These are phyloP conservation scores for Globisporangium megalacanthum DNA, from an alignment of 352 stramenopile genomes.

Conservation along the genomic window DNA sequence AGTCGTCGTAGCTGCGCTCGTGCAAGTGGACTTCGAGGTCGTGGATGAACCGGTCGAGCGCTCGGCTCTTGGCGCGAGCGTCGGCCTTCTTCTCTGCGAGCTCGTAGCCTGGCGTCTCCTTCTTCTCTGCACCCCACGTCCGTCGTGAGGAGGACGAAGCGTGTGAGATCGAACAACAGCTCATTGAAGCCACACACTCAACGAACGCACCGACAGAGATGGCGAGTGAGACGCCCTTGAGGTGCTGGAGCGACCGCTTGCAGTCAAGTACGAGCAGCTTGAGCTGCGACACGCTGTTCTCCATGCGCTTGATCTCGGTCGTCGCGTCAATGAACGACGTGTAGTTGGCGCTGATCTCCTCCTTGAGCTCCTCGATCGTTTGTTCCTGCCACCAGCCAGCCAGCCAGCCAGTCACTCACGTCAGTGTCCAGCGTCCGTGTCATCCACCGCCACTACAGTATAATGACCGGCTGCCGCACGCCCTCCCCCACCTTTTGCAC, in stretches of 20 bases:
- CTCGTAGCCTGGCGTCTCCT: conserved; percentile 26
- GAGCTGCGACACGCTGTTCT: conserved; percentile 79
- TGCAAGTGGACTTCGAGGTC: conserved; percentile 65
- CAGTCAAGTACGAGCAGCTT: conserved; percentile 71
- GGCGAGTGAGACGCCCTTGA: conserved; percentile 51
- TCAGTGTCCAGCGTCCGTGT: not conserved
- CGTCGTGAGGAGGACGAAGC: not conserved
- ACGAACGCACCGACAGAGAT: conserved; percentile 26
- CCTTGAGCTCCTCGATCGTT: conserved; percentile 79
- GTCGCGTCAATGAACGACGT: conserved; percentile 71
- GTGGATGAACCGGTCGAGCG: conserved; percentile 52
- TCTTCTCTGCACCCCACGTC: conserved; percentile 24
- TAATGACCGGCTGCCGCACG: not conserved
- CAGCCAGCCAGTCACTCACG: not conserved
- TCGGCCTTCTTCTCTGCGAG: conserved; percentile 41
- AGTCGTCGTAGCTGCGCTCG: conserved; percentile 60
- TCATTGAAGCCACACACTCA: not conserved
- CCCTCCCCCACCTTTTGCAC: conserved; percentile 79
- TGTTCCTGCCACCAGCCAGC: conserved; percentile 33
- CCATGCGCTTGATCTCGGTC: conserved; percentile 76
- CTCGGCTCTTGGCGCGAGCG: conserved; percentile 39
- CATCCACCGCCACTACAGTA: not conserved
- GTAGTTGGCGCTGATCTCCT: conserved; percentile 81
- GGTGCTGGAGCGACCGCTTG: conserved; percentile 53
- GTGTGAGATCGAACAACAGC: not conserved